Evolutionary conservation across 768 basidiomycete species (phyloP).

Genomic region (Tephrocybe rancida): DNA sequence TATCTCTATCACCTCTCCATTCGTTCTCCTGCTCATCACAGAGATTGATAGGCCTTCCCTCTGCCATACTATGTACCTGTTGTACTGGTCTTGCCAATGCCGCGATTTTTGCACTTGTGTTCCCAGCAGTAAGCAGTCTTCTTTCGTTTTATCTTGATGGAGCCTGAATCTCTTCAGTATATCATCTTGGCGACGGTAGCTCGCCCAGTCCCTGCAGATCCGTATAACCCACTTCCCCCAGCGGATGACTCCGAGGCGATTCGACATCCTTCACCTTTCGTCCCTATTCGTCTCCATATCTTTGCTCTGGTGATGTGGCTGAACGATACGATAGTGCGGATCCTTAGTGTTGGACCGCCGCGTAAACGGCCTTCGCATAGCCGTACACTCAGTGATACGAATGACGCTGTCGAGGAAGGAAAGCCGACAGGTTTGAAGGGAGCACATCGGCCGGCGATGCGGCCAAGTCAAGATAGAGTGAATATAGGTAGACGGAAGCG

Average conservation of each 20-base stretch:
- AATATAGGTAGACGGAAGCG: conserved; percentile 48
- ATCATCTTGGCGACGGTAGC: conserved; percentile 86
- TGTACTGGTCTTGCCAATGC: conserved; percentile 77
- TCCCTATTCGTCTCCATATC: conserved; percentile 81
- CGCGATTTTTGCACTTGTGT: conserved; percentile 81
- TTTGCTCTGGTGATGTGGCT: conserved; percentile 75
- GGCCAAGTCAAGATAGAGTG: conserved; percentile 29
- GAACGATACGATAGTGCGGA: conserved; percentile 68
- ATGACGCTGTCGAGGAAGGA: conserved; percentile 68
- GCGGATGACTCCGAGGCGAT: conserved; percentile 39
- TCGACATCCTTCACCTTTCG: conserved; percentile 71
- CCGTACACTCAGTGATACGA: conserved; percentile 43
- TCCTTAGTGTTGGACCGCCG: conserved; percentile 53
- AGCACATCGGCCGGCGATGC: conserved; percentile 13
- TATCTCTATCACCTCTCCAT: conserved; percentile 17
- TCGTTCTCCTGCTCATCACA: not conserved
- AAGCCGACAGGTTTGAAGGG: conserved; percentile 31
- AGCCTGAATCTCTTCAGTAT: conserved; percentile 46
- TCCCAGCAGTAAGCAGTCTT: conserved; percentile 68
- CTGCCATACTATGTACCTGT: conserved; percentile 72
- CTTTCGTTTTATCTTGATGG: not conserved
- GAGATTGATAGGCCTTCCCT: conserved; percentile 57
- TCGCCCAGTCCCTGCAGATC: conserved; percentile 72
- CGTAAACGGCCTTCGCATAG: conserved; percentile 11
- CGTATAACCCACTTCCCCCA: conserved; percentile 60